Evolutionary conservation across 1,139 yeast species (phyloP), one percentile per base, ranked within the genome.

Genomic region (Kluyveromyces sp.): DNA sequence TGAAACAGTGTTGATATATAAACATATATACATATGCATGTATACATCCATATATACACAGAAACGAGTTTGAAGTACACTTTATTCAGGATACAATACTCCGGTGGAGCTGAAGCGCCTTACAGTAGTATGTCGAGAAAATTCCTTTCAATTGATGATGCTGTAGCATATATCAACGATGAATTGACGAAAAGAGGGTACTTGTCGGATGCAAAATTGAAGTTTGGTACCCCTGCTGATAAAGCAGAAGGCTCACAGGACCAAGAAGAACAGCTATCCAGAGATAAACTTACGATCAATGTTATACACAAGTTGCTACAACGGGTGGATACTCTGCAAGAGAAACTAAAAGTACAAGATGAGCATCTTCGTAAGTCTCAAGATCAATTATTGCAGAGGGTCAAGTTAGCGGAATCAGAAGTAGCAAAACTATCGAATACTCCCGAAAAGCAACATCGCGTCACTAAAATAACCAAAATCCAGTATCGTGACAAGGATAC

Each of bases 131-230:
- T 38, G 35, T 27, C 40, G 31, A 29, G 32, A 5, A 53, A 48
- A 43, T 53, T 53, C 41, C 44, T 43, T 7, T 48, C 49, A 32
- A 21, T 54, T 7, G 52, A 46, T 26, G 57, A 54, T 29, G 58
- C 58, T 25, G 44, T 50, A 2, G 45, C 38, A 7, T 53, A 48
- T 35, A 48, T 54, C 43, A 53, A 54, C 46, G 51, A 49, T 25
- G 53, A 52, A 35, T 39, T 54, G 43, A 45, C 45, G 6, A 51
- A 49, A 27, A 44, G 45, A 28, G 55, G 55, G n/a, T 52, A 41
- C 31, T 41, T 52, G 39, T 42, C 41, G 39, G 45, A 46, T 15
- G 47, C 43, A 4, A 34, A 45, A 39, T 36, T 43, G 15, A 29
- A 49, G 38, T 35, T 15, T 25, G 28, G 38, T 25, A 25, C 26